These are phyloP conservation scores for Bifiguratus adelaidae DNA, from an alignment of 192 early-diverging fungal genomes.

Conservation along the genomic window DNA sequence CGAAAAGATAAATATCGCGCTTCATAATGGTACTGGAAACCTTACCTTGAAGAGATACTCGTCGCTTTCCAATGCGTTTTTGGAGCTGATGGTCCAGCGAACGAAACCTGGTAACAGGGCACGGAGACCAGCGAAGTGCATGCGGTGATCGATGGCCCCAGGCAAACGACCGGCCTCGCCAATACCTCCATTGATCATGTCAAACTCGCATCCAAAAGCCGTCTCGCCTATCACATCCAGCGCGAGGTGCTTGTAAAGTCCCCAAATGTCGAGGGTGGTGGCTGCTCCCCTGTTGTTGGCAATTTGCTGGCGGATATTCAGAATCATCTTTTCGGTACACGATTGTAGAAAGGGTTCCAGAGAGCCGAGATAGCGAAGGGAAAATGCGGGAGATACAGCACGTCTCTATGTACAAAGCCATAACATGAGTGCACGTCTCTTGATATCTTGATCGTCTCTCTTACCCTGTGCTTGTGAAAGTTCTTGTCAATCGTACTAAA, in stretches of 20 bases:
- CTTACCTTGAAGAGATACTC: too few species aligned
- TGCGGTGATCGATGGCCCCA: too few species aligned
- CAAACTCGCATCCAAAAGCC: slow-evolving; percentile 35
- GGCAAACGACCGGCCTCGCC: too few species aligned
- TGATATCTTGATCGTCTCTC: neutral
- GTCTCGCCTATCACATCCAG: slow-evolving; percentile 33
- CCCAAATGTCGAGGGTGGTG: slow-evolving; percentile 21
- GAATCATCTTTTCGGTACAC: slow-evolving; percentile 12
- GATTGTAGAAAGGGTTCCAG: slow-evolving; percentile 30
- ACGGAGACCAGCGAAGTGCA: too few species aligned
- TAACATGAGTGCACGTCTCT: neutral
- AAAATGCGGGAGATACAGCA: slow-evolving; percentile 31
- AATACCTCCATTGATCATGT: slow-evolving; percentile 28
- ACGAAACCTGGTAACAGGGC: slow-evolving; percentile 22
- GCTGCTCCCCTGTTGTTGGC: slow-evolving; percentile 5
- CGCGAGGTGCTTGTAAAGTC: slow-evolving; percentile 15
- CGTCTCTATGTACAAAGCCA: slow-evolving; percentile 18
- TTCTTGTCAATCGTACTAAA: slow-evolving; percentile 21
- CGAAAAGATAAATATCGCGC: neutral
- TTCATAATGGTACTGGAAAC: neutral
- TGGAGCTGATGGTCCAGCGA: slow-evolving; percentile 15
- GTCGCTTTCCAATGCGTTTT: neutral
- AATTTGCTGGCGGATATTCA: slow-evolving; percentile 13
- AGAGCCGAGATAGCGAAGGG: slow-evolving; percentile 27
- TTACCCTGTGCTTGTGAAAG: slow-evolving; percentile 21